These are phyloP conservation scores for Termitomyces sp. DNA, from an alignment of 768 basidiomycete genomes.

Conservation along the genomic window DNA sequence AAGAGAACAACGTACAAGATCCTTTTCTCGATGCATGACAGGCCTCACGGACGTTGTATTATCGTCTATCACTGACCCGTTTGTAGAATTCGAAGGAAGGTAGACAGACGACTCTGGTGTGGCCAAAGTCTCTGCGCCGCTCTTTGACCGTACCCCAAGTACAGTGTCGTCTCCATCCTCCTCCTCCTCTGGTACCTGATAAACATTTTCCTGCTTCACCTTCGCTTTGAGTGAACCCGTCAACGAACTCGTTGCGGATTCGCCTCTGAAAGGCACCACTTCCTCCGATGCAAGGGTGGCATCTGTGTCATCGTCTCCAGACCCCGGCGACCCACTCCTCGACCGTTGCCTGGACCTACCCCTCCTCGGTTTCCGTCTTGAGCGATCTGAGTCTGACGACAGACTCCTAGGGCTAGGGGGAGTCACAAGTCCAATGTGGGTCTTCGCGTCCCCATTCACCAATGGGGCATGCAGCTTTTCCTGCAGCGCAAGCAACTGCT, in stretches of 20 bases:
- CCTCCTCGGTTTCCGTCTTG: slow-evolving; percentile 32
- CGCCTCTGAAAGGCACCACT: slow-evolving; percentile 21
- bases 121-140: slow-evolving; percentile 16
- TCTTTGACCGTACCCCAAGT: slow-evolving; percentile 14
- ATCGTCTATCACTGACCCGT: slow-evolving; percentile 7
- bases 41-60: background rate
- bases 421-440: slow-evolving; percentile 53
- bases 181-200: slow-evolving; percentile 18
- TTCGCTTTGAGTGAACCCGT: slow-evolving; percentile 3
- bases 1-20: slow-evolving; percentile 12
- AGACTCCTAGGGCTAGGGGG: slow-evolving; percentile 74
- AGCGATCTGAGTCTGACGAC: slow-evolving; percentile 55
- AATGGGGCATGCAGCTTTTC: slow-evolving; percentile 2
- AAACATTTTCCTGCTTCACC: slow-evolving; percentile 14
- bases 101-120: slow-evolving; percentile 25
- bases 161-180: slow-evolving; percentile 21
- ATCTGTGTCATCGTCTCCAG: slow-evolving; percentile 19
- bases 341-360: slow-evolving; percentile 20
- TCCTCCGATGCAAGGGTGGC: slow-evolving; percentile 28
- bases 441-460: slow-evolving; percentile 33
- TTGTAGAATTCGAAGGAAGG: slow-evolving; percentile 5
- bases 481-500: slow-evolving; percentile 13
- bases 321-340: slow-evolving; percentile 15
- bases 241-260: background rate
- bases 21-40: slow-evolving; percentile 3